Evolutionary conservation across 2,329 filamentous ascomycete species (phyloP).

Genomic region (Akanthomyces uredinophilus): DNA sequence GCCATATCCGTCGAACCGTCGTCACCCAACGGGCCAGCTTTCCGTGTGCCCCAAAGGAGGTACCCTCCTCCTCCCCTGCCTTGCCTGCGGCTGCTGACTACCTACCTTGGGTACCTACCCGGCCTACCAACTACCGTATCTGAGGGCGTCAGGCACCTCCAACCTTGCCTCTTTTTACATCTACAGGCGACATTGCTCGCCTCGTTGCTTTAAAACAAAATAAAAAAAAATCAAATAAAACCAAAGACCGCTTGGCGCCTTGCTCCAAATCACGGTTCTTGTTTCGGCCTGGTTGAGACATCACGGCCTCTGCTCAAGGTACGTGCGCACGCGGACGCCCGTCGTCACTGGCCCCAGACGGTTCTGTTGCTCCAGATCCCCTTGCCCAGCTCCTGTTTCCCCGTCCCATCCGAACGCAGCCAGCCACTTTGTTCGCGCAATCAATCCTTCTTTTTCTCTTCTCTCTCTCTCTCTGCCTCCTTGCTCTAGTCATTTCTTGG

Average conservation of each 20-base stretch:
- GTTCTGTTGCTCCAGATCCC: conserved; percentile 2
- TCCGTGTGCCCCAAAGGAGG: too few relatives aligned
- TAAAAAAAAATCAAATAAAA: background rate
- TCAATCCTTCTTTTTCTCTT: too few relatives aligned
- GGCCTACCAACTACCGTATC: background rate
- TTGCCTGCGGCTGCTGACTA: background rate
- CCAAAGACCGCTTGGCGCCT: too few relatives aligned
- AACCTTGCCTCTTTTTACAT: background rate
- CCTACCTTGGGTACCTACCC: background rate
- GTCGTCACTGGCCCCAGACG: background rate
- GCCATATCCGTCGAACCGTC: too few relatives aligned
- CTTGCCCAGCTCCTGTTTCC: background rate
- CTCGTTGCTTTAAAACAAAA: too few relatives aligned
- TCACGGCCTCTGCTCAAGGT: background rate
- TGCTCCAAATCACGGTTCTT: background rate
- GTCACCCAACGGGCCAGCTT: too few relatives aligned
- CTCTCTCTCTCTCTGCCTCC: background rate
- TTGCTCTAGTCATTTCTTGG: background rate
- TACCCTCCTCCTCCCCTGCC: background rate
- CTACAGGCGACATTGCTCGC: background rate
- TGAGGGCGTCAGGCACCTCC: background rate
- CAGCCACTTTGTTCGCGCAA: background rate
- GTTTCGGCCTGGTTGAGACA: background rate
- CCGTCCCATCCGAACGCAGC: conserved; percentile 5
- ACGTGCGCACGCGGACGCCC: conserved; percentile 10